phyloP scores from a whole-genome alignment of 345 rosid species.

The Linum lewisii region DNA sequence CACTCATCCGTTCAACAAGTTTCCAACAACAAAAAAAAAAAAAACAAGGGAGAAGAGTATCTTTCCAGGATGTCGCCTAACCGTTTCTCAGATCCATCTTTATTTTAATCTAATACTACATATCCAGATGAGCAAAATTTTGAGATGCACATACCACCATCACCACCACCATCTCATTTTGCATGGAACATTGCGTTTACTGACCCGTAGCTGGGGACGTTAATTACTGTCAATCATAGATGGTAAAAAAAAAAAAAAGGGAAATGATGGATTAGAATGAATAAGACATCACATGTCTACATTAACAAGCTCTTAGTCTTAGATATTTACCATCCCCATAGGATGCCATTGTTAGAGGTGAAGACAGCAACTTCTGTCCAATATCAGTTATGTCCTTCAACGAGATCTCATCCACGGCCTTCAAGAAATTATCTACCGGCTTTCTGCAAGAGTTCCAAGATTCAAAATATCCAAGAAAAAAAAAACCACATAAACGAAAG shows the following conservation, averaged over 20 bases:
- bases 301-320: no score
- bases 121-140: no score
- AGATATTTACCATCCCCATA: conserved; percentile 64
- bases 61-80: no score
- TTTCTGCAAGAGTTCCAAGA: conserved; percentile 38
- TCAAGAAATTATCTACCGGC: conserved; percentile 60
- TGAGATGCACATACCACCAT: no score
- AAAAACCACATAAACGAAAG: neutral
- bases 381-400: conserved; percentile 41
- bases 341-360: conserved; percentile 80
- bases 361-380: conserved; percentile 51
- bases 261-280: neutral
- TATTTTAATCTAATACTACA: no score
- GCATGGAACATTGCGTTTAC: conserved; percentile 46
- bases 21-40: no score
- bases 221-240: conserved; percentile 33
- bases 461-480: neutral
- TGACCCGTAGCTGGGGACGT: conserved; percentile 60
- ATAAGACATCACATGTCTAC: neutral
- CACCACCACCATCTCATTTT: conserved; percentile 3
- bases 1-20: no score
- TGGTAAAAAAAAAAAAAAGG: neutral
- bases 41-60: no score
- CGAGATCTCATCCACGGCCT: conserved; percentile 52
- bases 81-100: no score